phyloP scores from a whole-genome alignment of 371 early-diverging fungal genomes.

The Smittium culicis region DNA sequence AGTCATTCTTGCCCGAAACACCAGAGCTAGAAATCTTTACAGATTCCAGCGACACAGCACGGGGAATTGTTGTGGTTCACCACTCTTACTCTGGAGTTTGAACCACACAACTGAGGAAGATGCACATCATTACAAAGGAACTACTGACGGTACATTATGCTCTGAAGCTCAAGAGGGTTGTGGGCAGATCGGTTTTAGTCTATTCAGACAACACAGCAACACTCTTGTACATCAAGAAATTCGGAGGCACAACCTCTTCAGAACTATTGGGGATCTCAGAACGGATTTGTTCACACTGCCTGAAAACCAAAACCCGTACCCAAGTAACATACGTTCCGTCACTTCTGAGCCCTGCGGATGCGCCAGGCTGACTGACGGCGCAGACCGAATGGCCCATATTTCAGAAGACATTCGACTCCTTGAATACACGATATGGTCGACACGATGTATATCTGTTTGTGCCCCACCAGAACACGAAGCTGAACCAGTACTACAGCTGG shows the following conservation, averaged over 20 bases:
- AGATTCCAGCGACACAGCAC: neutral
- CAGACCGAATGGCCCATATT: slow-evolving; percentile 10
- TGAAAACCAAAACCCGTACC: neutral
- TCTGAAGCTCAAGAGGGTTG: neutral
- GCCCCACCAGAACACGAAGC: slow-evolving; percentile 9
- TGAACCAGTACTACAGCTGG: slow-evolving; percentile 16
- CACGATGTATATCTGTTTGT: slow-evolving; percentile 27
- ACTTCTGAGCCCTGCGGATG: neutral
- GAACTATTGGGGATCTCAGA: neutral
- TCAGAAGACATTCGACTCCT: neutral
- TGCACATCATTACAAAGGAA: neutral
- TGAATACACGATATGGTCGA: neutral
- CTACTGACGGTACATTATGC: neutral
- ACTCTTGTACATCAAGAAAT: neutral
- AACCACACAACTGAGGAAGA: neutral
- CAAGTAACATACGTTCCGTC: neutral
- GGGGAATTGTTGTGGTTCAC: neutral
- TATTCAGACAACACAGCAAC: neutral
- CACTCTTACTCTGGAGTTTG: neutral
- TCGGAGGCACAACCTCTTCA: neutral
- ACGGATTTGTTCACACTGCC: neutral
- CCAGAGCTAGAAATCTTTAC: neutral
- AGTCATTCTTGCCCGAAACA: neutral
- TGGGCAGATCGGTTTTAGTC: neutral
- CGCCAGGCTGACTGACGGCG: neutral